Conservation (phyloP, 2,329 filamentous ascomycete genomes). For the Epichloe sibirici region DNA sequence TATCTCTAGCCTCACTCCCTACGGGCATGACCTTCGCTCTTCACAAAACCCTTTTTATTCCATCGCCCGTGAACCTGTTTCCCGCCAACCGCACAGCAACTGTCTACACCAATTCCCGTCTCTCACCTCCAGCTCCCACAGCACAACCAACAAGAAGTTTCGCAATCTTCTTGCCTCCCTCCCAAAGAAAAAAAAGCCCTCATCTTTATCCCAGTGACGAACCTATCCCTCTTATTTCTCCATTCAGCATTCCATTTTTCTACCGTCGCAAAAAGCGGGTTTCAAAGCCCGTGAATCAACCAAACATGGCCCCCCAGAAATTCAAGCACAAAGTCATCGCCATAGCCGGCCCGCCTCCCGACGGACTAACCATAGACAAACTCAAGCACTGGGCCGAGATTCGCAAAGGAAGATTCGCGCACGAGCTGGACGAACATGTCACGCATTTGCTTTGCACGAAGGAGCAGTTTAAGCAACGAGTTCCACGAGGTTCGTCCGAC, state of each 20-base stretch:
- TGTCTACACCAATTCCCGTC: neutral
- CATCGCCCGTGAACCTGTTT: too few species aligned
- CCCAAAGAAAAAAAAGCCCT: neutral
- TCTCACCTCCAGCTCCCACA: neutral
- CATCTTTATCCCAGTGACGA: neutral
- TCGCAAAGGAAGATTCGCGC: constrained; percentile 47
- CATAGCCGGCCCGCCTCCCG: constrained; percentile 44
- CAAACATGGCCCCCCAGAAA: neutral
- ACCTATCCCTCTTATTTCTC: neutral
- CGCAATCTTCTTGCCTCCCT: neutral
- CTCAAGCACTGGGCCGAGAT: constrained; percentile 53
- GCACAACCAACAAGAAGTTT: neutral
- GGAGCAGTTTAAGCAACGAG: constrained; percentile 42
- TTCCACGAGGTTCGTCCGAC: constrained; percentile 22
- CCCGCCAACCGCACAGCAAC: neutral
- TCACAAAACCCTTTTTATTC: neutral
- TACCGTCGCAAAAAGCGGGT: too few species aligned
- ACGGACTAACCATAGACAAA: constrained; percentile 35
- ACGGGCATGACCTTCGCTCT: neutral
- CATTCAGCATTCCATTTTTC: too few species aligned
- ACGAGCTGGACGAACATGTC: constrained; percentile 37
- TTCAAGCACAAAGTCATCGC: constrained; percentile 30
- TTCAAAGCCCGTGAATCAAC: neutral
- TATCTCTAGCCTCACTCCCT: too few species aligned
- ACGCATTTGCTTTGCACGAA: constrained; percentile 64